A percentile compares a stretch with the other conserved stretches of the same genome.
Conservation (phyloP, 306 rosid genomes). For the Corylus americana region DNA sequence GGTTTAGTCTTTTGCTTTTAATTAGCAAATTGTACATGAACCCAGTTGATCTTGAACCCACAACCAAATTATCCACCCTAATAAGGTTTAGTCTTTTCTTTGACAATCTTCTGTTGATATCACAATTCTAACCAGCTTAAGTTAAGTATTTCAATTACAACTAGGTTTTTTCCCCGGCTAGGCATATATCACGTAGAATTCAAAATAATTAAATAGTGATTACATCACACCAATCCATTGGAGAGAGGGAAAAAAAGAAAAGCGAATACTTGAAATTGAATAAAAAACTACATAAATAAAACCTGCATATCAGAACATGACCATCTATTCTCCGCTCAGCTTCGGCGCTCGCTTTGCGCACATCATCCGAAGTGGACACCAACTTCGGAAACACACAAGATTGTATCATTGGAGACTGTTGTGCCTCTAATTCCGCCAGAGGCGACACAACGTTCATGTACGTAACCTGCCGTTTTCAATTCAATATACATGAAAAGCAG, state of each 20-base stretch:
- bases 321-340: conserved; percentile 88
- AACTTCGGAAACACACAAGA: conserved; percentile 84
- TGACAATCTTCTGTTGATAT: background rate
- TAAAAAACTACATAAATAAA: conserved; percentile 13
- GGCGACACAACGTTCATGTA: conserved; percentile 67
- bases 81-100: background rate
- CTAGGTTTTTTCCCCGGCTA: background rate
- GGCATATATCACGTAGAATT: too few relatives aligned
- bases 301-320: conserved; percentile 82
- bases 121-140: background rate
- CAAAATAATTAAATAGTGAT: background rate
- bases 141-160: background rate
- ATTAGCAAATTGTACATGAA: background rate
- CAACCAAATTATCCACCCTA: background rate
- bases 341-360: conserved; percentile 86
- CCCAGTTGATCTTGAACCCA: background rate
- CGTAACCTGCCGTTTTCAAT: conserved; percentile 63
- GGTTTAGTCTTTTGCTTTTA: background rate
- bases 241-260: background rate
- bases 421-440: conserved; percentile 79
- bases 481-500: conserved; percentile 22
- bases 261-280: background rate
- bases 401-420: conserved; percentile 74
- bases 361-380: conserved; percentile 64
- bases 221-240: background rate